These are phyloP conservation scores for Crithidia thermophila DNA, from an alignment of 208 protist genomes.

Conservation along the genomic window DNA sequence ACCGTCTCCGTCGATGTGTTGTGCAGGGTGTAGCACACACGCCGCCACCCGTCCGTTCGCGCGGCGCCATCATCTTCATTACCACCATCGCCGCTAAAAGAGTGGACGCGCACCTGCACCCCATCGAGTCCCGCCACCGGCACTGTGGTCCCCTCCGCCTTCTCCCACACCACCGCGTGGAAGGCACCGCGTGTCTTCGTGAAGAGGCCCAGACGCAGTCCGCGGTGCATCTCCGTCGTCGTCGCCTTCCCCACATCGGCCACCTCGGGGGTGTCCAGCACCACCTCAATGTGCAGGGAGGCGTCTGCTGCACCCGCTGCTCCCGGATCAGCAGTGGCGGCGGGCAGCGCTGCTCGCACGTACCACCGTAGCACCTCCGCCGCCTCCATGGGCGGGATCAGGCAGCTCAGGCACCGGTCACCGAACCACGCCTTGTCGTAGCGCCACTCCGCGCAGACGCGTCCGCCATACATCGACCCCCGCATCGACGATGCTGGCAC, in stretches of 20 bases:
- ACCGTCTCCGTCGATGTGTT: conserved; percentile 21
- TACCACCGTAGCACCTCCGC: conserved; percentile 48
- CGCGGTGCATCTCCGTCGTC: not conserved
- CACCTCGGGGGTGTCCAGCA: not conserved
- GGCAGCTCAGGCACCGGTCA: conserved; percentile 47
- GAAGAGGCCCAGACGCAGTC: conserved; percentile 18
- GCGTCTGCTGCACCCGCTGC: not conserved
- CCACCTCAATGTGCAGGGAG: conserved; percentile 18
- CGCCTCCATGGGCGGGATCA: conserved; percentile 33
- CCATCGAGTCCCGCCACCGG: conserved; percentile 6
- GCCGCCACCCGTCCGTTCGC: conserved; percentile 12
- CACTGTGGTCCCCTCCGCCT: not conserved
- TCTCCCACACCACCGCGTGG: conserved; percentile 10
- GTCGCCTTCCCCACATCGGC: not conserved
- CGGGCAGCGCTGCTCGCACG: conserved; percentile 26
- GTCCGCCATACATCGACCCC: conserved; percentile 14
- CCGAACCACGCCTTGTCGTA: conserved; percentile 65
- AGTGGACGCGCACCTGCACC: conserved; percentile 8
- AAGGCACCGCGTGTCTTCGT: conserved; percentile 15
- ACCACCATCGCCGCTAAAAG: too few relatives aligned
- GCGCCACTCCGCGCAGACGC: conserved; percentile 30
- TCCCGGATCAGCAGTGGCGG: not conserved
- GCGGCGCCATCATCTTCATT: too few relatives aligned
- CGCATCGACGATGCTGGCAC: conserved; percentile 10
- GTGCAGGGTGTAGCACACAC: conserved; percentile 17